phyloP scores from a whole-genome alignment of 2,329 filamentous ascomycete species.

The Fusarium poae region DNA sequence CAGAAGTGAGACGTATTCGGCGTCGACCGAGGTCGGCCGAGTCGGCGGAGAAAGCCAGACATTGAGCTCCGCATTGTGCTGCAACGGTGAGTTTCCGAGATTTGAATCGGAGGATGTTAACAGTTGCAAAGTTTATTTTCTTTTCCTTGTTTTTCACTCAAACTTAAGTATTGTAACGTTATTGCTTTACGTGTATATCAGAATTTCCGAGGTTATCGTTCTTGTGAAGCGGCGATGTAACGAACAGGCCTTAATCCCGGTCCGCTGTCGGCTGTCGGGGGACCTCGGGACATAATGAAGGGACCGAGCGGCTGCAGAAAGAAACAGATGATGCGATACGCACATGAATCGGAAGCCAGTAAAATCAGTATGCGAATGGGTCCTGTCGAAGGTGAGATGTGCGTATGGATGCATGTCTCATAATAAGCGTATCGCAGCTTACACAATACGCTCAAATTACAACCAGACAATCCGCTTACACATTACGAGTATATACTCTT shows the following conservation, averaged over 20 bases:
- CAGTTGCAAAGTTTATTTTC: neutral
- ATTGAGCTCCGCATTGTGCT: constrained; percentile 14
- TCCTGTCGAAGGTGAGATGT: neutral
- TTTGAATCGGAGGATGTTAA: neutral
- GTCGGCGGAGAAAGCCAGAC: constrained; percentile 23
- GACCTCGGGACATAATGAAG: neutral
- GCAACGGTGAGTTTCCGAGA: constrained; percentile 5
- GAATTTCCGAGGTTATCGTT: neutral
- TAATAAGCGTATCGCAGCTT: neutral
- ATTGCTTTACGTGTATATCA: neutral
- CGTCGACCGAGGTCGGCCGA: constrained; percentile 29
- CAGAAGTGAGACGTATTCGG: constrained; percentile 3
- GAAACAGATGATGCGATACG: neutral
- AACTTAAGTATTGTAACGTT: neutral
- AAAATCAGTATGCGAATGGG: neutral
- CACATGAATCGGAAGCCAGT: neutral
- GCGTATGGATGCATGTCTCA: neutral
- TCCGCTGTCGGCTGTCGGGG: constrained; percentile 2
- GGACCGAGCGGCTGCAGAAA: neutral
- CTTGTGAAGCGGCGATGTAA: neutral
- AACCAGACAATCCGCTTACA: neutral
- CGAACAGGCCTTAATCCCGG: constrained; percentile 8
- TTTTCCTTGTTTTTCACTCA: neutral
- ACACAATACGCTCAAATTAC: neutral
- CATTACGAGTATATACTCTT: neutral